Evolutionary conservation across 2,329 filamentous ascomycete species (phyloP).

Genomic region (Xylariales sp.): DNA sequence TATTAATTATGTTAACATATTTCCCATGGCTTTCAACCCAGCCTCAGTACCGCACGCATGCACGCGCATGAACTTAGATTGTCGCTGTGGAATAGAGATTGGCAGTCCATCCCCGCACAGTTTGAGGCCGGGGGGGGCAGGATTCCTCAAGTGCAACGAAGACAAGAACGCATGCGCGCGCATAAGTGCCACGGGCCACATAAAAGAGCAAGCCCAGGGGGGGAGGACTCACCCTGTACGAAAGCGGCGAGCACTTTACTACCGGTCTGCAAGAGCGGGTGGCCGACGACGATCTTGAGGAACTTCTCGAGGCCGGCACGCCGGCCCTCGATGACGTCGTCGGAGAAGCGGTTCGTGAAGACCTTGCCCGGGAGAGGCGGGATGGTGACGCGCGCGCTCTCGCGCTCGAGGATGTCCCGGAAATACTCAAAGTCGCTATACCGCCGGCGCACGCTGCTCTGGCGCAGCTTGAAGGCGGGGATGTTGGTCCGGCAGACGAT

Average conservation of each 20-base stretch:
- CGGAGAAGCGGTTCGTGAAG: constrained; percentile 96
- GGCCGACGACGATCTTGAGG: constrained; percentile 95
- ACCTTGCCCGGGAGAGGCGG: constrained; percentile 96
- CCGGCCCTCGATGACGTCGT: constrained; percentile 96
- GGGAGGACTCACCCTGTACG: constrained; percentile 80
- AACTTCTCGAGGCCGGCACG: constrained; percentile 94
- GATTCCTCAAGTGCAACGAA: background rate
- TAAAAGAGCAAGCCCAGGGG: background rate
- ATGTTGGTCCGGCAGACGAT: constrained; percentile 99
- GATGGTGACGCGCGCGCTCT: constrained; percentile 93
- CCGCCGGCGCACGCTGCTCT: constrained; percentile 86
- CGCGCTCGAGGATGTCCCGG: constrained; percentile 95
- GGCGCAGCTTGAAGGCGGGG: constrained; percentile 95
- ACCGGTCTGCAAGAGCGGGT: constrained; percentile 95
- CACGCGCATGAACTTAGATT: background rate
- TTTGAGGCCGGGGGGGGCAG: background rate
- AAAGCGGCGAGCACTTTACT: constrained; percentile 97
- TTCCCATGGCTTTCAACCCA: background rate
- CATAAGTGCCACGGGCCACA: background rate
- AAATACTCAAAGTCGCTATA: constrained; percentile 99
- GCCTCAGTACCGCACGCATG: background rate
- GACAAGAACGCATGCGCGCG: background rate
- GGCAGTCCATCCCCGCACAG: background rate
- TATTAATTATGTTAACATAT: constrained; percentile 48
- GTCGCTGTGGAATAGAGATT: background rate